phyloP scores from a whole-genome alignment of 139 green algal genomes.

The Tetradesmus obliquus region DNA sequence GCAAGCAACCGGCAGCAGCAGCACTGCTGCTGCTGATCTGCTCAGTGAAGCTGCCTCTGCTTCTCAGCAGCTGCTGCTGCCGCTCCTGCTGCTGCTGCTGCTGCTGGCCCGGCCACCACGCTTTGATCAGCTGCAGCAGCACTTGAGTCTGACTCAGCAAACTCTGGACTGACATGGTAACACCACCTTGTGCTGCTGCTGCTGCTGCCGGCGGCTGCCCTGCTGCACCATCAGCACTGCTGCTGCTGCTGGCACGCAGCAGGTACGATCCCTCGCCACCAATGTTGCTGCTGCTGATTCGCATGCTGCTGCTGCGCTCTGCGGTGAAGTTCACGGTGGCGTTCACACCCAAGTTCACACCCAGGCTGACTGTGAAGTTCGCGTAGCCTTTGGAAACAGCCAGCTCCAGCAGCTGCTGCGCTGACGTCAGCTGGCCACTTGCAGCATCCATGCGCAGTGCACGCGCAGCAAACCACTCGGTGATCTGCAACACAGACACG shows the following conservation, averaged over 20 bases:
- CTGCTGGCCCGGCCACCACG: conserved; percentile 34
- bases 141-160: not conserved
- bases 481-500: not conserved
- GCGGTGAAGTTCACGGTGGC: not conserved
- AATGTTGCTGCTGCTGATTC: not conserved
- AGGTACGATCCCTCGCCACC: not conserved
- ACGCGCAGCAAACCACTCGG: conserved; percentile 16
- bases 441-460: not conserved
- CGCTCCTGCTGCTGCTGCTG: conserved; percentile 17
- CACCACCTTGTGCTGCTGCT: not conserved
- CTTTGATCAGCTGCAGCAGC: conserved; percentile 11
- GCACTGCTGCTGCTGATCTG: conserved; percentile 7
- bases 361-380: not conserved
- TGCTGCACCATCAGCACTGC: not conserved
- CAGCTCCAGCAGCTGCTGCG: conserved; percentile 34
- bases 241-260: not conserved
- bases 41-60: conserved; percentile 7
- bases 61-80: conserved; percentile 7
- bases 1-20: conserved; percentile 11
- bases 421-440: conserved; percentile 17
- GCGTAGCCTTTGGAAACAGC: conserved; percentile 21
- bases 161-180: not conserved
- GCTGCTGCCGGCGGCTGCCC: not conserved
- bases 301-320: not conserved
- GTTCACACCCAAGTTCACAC: not conserved